Conservation (phyloP, 2,329 filamentous ascomycete genomes). For the Gaeumannomyces sp. region DNA sequence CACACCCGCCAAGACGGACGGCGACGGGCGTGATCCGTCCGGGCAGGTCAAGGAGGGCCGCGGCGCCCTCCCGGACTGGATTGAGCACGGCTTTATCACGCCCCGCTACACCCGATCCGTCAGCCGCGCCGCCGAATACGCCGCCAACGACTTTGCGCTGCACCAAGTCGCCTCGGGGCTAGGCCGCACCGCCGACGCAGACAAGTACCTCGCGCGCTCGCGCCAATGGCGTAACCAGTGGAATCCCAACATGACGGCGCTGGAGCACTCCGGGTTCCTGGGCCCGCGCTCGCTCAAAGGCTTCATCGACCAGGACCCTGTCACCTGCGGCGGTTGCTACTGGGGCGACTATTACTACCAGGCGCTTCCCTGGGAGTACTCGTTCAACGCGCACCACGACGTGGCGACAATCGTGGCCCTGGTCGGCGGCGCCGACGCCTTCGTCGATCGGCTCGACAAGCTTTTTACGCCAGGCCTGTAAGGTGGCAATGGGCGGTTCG, state of each 20-base stretch:
- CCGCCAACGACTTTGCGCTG: constrained; percentile 58
- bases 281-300: constrained; percentile 49
- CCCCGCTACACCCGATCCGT: constrained; percentile 57
- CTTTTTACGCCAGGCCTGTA: constrained; percentile 49
- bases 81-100: constrained; percentile 58
- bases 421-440: constrained; percentile 46
- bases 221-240: constrained; percentile 68
- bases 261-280: constrained; percentile 60
- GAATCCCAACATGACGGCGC: constrained; percentile 50
- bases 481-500: constrained; percentile 34
- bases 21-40: constrained; percentile 44
- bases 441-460: constrained; percentile 52
- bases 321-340: constrained; percentile 58
- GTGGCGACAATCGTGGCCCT: constrained; percentile 46
- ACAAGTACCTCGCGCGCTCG: constrained; percentile 56
- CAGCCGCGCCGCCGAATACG: constrained; percentile 60
- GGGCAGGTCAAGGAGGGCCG: constrained; percentile 62
- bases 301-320: constrained; percentile 38
- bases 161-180: constrained; percentile 57
- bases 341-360: constrained; percentile 55
- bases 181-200: constrained; percentile 44
- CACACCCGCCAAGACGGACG: constrained; percentile 52
- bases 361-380: constrained; percentile 58
- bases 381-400: constrained; percentile 63
- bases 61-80: constrained; percentile 64